Percentiles rank a stretch among this genome's conserved stretches.
Conservation (phyloP, 2,329 filamentous ascomycete genomes). For the Curvularia eragrostidis region DNA sequence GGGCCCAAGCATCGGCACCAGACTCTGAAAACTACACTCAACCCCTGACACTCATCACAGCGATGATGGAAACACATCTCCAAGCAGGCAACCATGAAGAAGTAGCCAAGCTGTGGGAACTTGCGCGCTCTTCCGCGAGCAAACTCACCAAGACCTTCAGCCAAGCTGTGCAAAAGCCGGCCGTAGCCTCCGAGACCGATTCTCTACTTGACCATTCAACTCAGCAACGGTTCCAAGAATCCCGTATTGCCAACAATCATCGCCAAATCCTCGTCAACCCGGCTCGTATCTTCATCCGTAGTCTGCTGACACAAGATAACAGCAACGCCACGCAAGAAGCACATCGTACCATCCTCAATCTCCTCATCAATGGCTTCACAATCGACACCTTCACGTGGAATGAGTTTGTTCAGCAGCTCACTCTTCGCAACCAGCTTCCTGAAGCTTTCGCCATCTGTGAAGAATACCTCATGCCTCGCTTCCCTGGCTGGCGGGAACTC, state of each 20-base stretch:
- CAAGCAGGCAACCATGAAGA: conserved; percentile 64
- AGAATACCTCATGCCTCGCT: conserved; percentile 75
- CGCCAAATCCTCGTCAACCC: conserved; percentile 59
- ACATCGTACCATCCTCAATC: conserved; percentile 55
- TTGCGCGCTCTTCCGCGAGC: conserved; percentile 63
- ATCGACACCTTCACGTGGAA: conserved; percentile 85
- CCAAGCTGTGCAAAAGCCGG: conserved; percentile 46
- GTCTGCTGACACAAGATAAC: conserved; percentile 57
- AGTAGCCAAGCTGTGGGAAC: conserved; percentile 71
- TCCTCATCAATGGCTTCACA: conserved; percentile 71
- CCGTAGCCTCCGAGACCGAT: conserved; percentile 15
- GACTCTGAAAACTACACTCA: conserved; percentile 24
- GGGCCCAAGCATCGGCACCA: conserved; percentile 26
- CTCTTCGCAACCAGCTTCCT: conserved; percentile 63
- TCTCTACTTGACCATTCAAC: conserved; percentile 34
- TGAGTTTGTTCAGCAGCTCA: conserved; percentile 72
- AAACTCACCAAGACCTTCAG: conserved; percentile 46
- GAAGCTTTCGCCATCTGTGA: conserved; percentile 80
- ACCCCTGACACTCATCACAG: conserved; percentile 52
- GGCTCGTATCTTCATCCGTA: conserved; percentile 60
- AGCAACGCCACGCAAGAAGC: conserved; percentile 39
- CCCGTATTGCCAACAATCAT: conserved; percentile 44
- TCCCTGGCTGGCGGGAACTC: conserved; percentile 71
- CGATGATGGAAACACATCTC: conserved; percentile 72
- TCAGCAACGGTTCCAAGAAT: conserved; percentile 24